These are phyloP conservation scores for Teunomyces pallodes DNA, from an alignment of 805 yeast genomes.

Conservation along the genomic window DNA sequence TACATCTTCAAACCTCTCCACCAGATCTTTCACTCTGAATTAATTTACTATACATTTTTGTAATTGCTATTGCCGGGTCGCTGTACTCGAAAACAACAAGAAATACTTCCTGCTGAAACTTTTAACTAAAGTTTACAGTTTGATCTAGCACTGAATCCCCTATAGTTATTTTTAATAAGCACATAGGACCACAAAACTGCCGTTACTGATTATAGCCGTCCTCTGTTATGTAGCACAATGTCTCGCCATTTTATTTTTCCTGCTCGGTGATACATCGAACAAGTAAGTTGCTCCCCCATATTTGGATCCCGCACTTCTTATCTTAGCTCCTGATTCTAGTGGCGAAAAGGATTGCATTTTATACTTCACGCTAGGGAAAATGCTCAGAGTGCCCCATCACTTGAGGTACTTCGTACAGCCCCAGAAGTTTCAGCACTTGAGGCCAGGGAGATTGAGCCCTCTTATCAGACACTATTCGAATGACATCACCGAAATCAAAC, in stretches of 20 bases:
- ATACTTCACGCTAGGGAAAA: background rate
- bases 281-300: background rate
- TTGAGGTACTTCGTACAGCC: background rate
- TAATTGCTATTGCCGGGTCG: too few species aligned
- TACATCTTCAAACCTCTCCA: slow-evolving; percentile 15
- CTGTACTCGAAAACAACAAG: too few species aligned
- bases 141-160: too few species aligned
- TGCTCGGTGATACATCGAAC: background rate
- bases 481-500: slow-evolving; percentile 32
- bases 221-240: background rate
- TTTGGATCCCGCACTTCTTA: slow-evolving; percentile 1
- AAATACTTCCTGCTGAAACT: too few species aligned
- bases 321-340: background rate
- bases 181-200: too few species aligned
- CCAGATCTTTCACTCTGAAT: background rate
- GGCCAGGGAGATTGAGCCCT: background rate
- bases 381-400: background rate
- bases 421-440: background rate
- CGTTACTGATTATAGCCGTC: too few species aligned
- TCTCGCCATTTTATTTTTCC: background rate
- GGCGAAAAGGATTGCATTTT: too few species aligned
- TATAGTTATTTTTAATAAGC: too few species aligned
- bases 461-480: slow-evolving; percentile 12
- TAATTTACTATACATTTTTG: too few species aligned
- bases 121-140: background rate